Percentiles rank a stretch among this genome's conserved stretches.
These are phyloP conservation scores for Lachancea thermotolerans DNA, from an alignment of 805 yeast genomes.

Conservation along the genomic window DNA sequence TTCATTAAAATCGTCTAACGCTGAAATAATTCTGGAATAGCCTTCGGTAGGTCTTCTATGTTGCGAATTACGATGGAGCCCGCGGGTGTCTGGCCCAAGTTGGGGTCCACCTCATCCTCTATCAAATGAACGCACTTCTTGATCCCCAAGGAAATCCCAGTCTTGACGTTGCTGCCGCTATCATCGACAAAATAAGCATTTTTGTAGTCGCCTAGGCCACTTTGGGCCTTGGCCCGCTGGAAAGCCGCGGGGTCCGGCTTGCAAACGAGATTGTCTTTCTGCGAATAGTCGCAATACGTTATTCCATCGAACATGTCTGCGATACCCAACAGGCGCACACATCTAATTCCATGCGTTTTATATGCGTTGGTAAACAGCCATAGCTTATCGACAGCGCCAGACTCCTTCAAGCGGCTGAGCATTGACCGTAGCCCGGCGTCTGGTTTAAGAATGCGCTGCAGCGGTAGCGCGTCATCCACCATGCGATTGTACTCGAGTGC, in stretches of 20 bases:
- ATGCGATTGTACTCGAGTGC: conserved; percentile 81
- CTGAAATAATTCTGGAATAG: conserved; percentile 44
- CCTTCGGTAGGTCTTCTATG: conserved; percentile 48
- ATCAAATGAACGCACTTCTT: conserved; percentile 63
- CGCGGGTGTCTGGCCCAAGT: conserved; percentile 32
- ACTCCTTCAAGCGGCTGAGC: conserved; percentile 37
- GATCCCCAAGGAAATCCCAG: conserved; percentile 70
- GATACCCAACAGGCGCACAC: conserved; percentile 68
- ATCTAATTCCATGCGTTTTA: conserved; percentile 80
- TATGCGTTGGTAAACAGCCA: conserved; percentile 97
- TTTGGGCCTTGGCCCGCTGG: conserved; percentile 53
- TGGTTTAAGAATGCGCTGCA: conserved; percentile 69
- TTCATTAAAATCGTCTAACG: conserved; percentile 12
- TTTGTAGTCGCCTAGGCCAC: conserved; percentile 37
- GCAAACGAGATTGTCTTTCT: conserved; percentile 62
- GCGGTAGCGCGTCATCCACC: conserved; percentile 89
- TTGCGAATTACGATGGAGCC: conserved; percentile 50
- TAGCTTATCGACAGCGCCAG: conserved; percentile 56
- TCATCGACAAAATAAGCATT: conserved; percentile 81
- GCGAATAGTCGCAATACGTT: conserved; percentile 79
- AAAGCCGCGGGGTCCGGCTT: conserved; percentile 80
- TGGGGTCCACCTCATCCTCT: conserved; percentile 53
- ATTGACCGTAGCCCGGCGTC: conserved; percentile 47
- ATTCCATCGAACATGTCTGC: conserved; percentile 95
- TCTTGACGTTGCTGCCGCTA: conserved; percentile 67